These are phyloP conservation scores for Sclerotinia glacialis DNA, from an alignment of 2,329 filamentous ascomycete genomes.

Conservation along the genomic window DNA sequence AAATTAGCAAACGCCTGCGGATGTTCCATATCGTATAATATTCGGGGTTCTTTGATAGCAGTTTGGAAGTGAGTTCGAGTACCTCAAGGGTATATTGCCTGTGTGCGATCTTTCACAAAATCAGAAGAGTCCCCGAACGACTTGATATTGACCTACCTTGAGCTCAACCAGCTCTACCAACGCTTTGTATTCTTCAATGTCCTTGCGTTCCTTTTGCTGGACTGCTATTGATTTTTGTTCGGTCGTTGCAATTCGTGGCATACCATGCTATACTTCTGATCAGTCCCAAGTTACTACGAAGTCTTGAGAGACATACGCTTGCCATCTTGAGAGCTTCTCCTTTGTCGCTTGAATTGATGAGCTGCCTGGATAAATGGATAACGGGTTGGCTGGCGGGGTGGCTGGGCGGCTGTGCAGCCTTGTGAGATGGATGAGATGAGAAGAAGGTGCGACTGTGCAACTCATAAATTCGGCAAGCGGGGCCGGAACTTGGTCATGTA, in stretches of 20 bases:
- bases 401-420: conserved; percentile 1
- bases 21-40: conserved; percentile 92
- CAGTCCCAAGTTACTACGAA: conserved; percentile 29
- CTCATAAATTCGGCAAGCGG: conserved; percentile 28
- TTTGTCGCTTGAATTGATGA: neutral
- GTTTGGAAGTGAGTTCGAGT: conserved; percentile 66
- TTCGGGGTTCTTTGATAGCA: conserved; percentile 76
- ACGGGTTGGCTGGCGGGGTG: neutral
- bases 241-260: conserved; percentile 64
- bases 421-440: too few relatives aligned
- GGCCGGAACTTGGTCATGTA: conserved; percentile 23
- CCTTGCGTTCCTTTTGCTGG: conserved; percentile 66
- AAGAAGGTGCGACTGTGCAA: conserved; percentile 5
- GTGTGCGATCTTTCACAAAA: conserved; percentile 33
- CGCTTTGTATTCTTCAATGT: conserved; percentile 72
- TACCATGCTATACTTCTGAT: conserved; percentile 66
- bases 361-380: neutral
- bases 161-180: conserved; percentile 66
- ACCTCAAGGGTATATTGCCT: conserved; percentile 48
- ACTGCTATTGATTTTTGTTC: conserved; percentile 65
- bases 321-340: conserved; percentile 36
- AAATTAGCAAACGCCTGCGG: conserved; percentile 68
- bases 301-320: conserved; percentile 38
- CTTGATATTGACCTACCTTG: conserved; percentile 50
- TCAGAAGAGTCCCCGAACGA: conserved; percentile 25